A percentile compares a stretch with the other conserved stretches of the same genome.
These are phyloP conservation scores for Centaurea solstitialis DNA, from an alignment of 129 eudicot genomes.

Conservation along the genomic window DNA sequence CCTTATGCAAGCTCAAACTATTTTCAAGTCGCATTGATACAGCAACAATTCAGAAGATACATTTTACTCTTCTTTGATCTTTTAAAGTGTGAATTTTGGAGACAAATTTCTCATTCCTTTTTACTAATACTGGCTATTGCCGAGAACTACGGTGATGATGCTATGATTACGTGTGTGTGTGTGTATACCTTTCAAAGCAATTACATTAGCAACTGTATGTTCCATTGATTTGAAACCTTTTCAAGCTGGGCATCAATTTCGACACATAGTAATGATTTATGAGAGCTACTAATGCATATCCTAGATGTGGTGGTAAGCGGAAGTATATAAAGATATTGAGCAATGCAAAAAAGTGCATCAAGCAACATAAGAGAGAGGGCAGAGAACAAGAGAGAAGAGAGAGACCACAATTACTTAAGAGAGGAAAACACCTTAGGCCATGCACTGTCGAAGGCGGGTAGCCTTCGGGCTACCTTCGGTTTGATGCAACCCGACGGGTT, in stretches of 20 bases:
- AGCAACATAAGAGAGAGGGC: not conserved
- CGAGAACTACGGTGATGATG: not conserved
- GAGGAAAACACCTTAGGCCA: not conserved
- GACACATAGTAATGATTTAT: not conserved
- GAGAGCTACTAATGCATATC: not conserved
- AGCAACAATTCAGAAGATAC: not conserved
- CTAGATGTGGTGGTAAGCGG: not conserved
- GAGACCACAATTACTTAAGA: not conserved
- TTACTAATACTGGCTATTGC: not conserved
- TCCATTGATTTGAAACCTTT: not conserved
- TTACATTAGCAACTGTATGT: not conserved
- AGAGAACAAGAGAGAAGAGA: not conserved
- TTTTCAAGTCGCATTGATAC: not conserved
- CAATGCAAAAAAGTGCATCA: not conserved
- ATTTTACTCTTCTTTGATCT: not conserved
- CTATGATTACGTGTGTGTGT: not conserved
- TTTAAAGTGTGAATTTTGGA: not conserved
- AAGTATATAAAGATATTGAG: not conserved
- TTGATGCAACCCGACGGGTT: too few relatives aligned
- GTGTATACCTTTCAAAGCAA: too few relatives aligned
- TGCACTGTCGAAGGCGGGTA: too few relatives aligned
- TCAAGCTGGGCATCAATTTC: not conserved
- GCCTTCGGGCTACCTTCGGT: too few relatives aligned
- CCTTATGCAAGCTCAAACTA: conserved; percentile 1
- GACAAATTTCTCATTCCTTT: not conserved